Evolutionary conservation across 2,329 filamentous ascomycete species (phyloP).

Genomic region (Corinectria fuckeliana): DNA sequence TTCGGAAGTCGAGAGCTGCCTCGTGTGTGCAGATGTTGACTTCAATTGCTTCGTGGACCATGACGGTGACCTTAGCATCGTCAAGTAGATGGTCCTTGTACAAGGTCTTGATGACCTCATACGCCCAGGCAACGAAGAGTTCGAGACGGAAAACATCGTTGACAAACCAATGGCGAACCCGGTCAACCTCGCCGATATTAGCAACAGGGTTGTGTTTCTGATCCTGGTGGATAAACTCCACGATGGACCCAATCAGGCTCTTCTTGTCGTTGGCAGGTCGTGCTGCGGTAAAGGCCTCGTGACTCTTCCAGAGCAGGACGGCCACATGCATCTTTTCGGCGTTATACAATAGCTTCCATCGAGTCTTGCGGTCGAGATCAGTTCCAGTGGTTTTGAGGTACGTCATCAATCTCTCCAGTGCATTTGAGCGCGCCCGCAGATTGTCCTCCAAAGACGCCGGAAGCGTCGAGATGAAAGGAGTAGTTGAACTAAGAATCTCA

Average conservation of each 20-base stretch:
- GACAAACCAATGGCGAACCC: conserved; percentile 86
- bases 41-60: conserved; percentile 71
- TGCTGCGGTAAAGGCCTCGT: conserved; percentile 71
- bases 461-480: conserved; percentile 74
- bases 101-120: conserved; percentile 75
- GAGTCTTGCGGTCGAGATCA: conserved; percentile 69
- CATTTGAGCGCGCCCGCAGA: conserved; percentile 73
- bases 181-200: conserved; percentile 74
- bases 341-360: conserved; percentile 85
- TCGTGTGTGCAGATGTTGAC: conserved; percentile 64
- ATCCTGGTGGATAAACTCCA: conserved; percentile 77
- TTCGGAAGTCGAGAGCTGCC: conserved; percentile 74
- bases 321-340: conserved; percentile 90
- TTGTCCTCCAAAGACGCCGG: conserved; percentile 83
- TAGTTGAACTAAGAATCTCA: conserved; percentile 81
- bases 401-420: conserved; percentile 75
- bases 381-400: conserved; percentile 73
- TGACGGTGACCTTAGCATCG: conserved; percentile 58
- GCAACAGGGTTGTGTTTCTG: conserved; percentile 73
- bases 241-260: conserved; percentile 75
- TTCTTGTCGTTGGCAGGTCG: conserved; percentile 67
- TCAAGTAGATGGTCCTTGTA: conserved; percentile 68
- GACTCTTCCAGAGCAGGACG: conserved; percentile 78
- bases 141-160: conserved; percentile 76
- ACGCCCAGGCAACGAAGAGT: conserved; percentile 79